Evolutionary conservation across 108 stramenopile species (phyloP).

Genomic region (Cyclotella distinguenda): DNA sequence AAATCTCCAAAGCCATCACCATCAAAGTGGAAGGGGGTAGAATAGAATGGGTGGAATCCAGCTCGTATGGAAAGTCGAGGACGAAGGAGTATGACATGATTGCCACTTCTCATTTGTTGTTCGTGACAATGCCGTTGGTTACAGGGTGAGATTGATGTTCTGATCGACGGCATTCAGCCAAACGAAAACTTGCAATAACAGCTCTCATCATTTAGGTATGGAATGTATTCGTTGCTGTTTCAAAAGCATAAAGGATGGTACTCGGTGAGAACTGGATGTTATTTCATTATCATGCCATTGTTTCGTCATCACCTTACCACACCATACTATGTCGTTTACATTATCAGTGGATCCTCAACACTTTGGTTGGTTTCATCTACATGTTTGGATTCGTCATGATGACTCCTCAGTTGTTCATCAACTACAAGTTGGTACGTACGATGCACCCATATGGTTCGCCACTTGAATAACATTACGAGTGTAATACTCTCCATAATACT

Average conservation of each 20-base stretch:
- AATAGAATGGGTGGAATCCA: slow-evolving; percentile 60
- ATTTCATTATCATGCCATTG: too few relatives aligned
- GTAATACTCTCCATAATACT: not conserved
- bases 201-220: slow-evolving; percentile 45
- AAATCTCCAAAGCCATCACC: slow-evolving; percentile 61
- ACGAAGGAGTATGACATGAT: slow-evolving; percentile 77
- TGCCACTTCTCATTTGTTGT: slow-evolving; percentile 60
- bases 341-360: slow-evolving; percentile 60
- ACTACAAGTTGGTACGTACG: slow-evolving; percentile 70
- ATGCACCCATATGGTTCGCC: not conserved
- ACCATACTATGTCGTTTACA: not conserved
- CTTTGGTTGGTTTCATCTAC: slow-evolving; percentile 80
- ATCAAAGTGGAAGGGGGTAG: slow-evolving; percentile 47
- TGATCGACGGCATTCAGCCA: not conserved
- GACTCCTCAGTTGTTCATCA: slow-evolving; percentile 93
- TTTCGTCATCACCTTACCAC: too few relatives aligned
- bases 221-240: slow-evolving; percentile 64
- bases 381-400: slow-evolving; percentile 91
- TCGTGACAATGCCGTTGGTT: slow-evolving; percentile 72
- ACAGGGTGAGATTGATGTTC: slow-evolving; percentile 30
- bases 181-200: not conserved
- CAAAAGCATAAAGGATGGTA: slow-evolving; percentile 84
- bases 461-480: not conserved
- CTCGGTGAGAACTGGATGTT: slow-evolving; percentile 20
- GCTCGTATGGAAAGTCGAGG: slow-evolving; percentile 49